phyloP scores from a whole-genome alignment of 2,329 filamentous ascomycete species.

The Cyclaneusma minus region DNA sequence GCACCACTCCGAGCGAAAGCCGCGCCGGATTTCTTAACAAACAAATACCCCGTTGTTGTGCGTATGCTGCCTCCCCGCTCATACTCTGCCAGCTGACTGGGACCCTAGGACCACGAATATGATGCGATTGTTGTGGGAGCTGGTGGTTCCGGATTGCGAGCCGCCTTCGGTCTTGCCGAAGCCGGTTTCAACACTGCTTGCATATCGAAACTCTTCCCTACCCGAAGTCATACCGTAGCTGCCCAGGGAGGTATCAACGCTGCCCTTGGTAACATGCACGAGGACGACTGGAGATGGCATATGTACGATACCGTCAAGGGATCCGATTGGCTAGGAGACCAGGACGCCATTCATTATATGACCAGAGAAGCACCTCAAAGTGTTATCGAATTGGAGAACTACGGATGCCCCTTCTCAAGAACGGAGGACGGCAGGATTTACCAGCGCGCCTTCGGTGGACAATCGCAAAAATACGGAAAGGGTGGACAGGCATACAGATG shows the following conservation, averaged over 20 bases:
- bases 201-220: constrained; percentile 77
- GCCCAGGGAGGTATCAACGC: constrained; percentile 78
- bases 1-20: constrained; percentile 83
- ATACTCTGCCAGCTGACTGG: constrained; percentile 3
- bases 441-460: constrained; percentile 96
- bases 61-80: constrained; percentile 22
- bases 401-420: constrained; percentile 91
- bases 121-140: constrained; percentile 90
- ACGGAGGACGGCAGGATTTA: constrained; percentile 98
- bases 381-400: constrained; percentile 92
- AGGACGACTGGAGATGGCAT: constrained; percentile 98
- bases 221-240: constrained; percentile 71
- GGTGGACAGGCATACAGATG: constrained; percentile 96
- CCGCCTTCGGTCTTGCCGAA: constrained; percentile 74
- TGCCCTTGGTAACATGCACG: constrained; percentile 87
- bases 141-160: constrained; percentile 66
- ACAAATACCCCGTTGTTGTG: constrained; percentile 90
- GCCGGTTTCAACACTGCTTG: constrained; percentile 82
- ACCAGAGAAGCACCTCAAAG: constrained; percentile 83
- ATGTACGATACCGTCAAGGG: constrained; percentile 99
- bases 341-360: constrained; percentile 98
- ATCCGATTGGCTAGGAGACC: constrained; percentile 92
- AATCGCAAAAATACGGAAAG: constrained; percentile 89
- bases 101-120: constrained; percentile 77
- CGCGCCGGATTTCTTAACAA: constrained; percentile 71